These are phyloP conservation scores for Ophiostoma pallidulum DNA, from an alignment of 2,329 filamentous ascomycete genomes.

Conservation along the genomic window DNA sequence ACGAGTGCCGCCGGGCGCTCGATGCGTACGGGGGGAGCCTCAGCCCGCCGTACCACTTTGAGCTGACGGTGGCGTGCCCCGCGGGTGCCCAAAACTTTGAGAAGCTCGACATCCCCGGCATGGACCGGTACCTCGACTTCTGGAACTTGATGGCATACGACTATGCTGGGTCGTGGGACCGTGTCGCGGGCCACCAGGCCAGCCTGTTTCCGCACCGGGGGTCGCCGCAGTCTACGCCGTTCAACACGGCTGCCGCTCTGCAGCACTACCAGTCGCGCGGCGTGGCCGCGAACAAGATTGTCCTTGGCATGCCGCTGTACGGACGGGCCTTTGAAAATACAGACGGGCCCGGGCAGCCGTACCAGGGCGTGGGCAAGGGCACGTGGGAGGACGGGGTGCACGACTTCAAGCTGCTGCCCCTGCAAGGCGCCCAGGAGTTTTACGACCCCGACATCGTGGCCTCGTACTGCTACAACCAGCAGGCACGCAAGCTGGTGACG, in stretches of 20 bases:
- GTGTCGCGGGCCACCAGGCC: constrained; percentile 62
- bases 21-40: constrained; percentile 44
- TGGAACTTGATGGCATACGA: constrained; percentile 88
- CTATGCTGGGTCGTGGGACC: constrained; percentile 75
- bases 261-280: constrained; percentile 57
- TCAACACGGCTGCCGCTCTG: constrained; percentile 64
- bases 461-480: constrained; percentile 66
- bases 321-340: constrained; percentile 78
- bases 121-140: constrained; percentile 60
- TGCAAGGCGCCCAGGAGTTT: constrained; percentile 53
- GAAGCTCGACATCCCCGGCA: constrained; percentile 51
- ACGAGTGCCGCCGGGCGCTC: constrained; percentile 45
- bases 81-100: constrained; percentile 54
- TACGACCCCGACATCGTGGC: constrained; percentile 57
- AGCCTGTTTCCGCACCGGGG: constrained; percentile 54
- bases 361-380: constrained; percentile 63
- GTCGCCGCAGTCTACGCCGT: constrained; percentile 61
- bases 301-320: constrained; percentile 87
- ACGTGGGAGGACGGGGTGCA: constrained; percentile 79
- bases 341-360: constrained; percentile 60
- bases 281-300: constrained; percentile 62
- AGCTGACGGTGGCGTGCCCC: constrained; percentile 55
- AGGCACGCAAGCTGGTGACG: constrained; percentile 57
- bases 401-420: constrained; percentile 81
- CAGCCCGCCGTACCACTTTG: constrained; percentile 42